Base-by-base conservation (phyloP, 2,329 filamentous ascomycete species). In the Fusarium haematococcum region DNA sequence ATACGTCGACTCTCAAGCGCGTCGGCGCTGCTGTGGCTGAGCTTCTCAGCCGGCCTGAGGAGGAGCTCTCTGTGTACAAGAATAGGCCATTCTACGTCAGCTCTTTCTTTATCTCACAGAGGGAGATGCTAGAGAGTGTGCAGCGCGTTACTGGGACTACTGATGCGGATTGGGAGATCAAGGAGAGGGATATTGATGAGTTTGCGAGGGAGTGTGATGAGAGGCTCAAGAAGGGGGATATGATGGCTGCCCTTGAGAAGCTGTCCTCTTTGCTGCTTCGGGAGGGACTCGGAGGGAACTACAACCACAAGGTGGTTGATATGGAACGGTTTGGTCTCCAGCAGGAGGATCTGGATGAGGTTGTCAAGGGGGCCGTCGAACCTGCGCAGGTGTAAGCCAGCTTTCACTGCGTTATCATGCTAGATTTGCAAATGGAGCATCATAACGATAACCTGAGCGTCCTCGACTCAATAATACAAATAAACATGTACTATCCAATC, bases 101-200 rank as follows among this genome's bases (percentile, higher is more conserved):
- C 30, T 90, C 87, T 57, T 93, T 92, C 82, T 78, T 81, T 14
- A 71, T 92, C 69, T 88, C 81, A 67, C 91, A 93, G 80, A 85
- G 85, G 25, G 91, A 93, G 20, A 92, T 93, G 84, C 86, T 93
- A 65, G 87, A 88, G 37, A 86, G 86, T n/a, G 81, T 91, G 20
- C 86, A 90, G 75, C 87, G 89, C 1, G 90, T 90, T 13, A 88
- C 88, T 0, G 86, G 86, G 0, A 89, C 87, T 0, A 87, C 81
- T 3, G 87, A 91, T 54, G 81, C 79, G 0, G 91, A 93, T 77
- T 84, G 83, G 75, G 39, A 67, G 25, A 69, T 77, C 33, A 63
- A 63, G 57, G 32, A 32, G 13, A 57, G 56, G 30, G 60, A 72
- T 13, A 62, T 68, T 32, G 57, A 59, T 2, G 62, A 67, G 13